Evolutionary conservation across 2,329 filamentous ascomycete genomes (phyloP).

Genomic region (Neoscytalidium dimidiatum): DNA sequence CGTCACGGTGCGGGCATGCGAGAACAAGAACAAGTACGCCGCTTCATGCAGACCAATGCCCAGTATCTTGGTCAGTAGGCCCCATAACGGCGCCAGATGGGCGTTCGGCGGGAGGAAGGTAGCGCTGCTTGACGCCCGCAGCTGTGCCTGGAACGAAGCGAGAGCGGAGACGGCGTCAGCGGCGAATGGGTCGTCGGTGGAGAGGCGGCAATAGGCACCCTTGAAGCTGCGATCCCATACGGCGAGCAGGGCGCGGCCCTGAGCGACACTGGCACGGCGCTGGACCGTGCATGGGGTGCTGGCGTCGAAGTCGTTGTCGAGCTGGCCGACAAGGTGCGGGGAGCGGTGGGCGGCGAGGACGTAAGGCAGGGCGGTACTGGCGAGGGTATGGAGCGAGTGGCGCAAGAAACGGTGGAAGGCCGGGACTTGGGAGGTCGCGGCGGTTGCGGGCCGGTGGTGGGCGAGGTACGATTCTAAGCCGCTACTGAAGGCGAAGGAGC

Average conservation of each 20-base stretch:
- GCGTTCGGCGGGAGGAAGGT: constrained; percentile 41
- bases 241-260: constrained; percentile 72
- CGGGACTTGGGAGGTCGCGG: constrained; percentile 29
- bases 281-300: constrained; percentile 78
- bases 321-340: constrained; percentile 52
- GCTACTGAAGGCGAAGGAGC: constrained; percentile 84
- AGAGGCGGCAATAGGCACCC: constrained; percentile 24
- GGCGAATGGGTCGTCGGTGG: background rate
- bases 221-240: constrained; percentile 76
- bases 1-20: constrained; percentile 74
- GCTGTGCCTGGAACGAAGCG: constrained; percentile 29
- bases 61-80: constrained; percentile 64
- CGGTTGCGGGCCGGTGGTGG: constrained; percentile 53
- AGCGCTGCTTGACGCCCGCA: constrained; percentile 28
- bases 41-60: constrained; percentile 63
- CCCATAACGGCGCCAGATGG: constrained; percentile 72
- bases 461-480: constrained; percentile 81
- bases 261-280: constrained; percentile 71
- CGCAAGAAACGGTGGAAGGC: constrained; percentile 68
- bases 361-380: constrained; percentile 73
- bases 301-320: constrained; percentile 79
- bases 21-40: constrained; percentile 74
- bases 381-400: constrained; percentile 70
- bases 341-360: constrained; percentile 66
- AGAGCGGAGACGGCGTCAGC: constrained; percentile 29